Percentiles rank a stretch among this genome's conserved stretches.
phyloP scores from a whole-genome alignment of 1,284 basidiomycete genomes.

The Cryptococcus sp. region DNA sequence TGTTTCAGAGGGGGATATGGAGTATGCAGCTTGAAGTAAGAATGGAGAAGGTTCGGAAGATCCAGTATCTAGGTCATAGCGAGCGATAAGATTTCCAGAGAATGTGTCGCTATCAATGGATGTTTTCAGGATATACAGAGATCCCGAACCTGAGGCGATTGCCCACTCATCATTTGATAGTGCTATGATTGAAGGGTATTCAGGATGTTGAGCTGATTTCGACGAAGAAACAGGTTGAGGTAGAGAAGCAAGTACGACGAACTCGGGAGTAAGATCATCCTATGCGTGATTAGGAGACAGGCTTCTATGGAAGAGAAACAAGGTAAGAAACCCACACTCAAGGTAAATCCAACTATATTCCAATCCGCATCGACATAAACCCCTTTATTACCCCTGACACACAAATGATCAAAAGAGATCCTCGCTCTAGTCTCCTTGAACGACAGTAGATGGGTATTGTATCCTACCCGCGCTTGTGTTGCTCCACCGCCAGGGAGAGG shows the following conservation, averaged over 20 bases:
- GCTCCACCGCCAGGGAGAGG: slow-evolving; percentile 31
- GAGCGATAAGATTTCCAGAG: slow-evolving; percentile 53
- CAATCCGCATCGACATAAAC: slow-evolving; percentile 68
- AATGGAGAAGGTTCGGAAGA: slow-evolving; percentile 53
- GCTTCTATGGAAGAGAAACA: not conserved
- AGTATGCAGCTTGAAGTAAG: slow-evolving; percentile 28
- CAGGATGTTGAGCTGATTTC: slow-evolving; percentile 49
- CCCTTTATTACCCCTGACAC: slow-evolving; percentile 50
- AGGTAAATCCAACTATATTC: slow-evolving; percentile 59
- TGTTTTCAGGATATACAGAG: slow-evolving; percentile 55
- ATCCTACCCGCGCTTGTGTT: slow-evolving; percentile 34
- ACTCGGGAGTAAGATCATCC: slow-evolving; percentile 55
- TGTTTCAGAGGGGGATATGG: slow-evolving; percentile 7
- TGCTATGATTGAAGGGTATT: slow-evolving; percentile 72
- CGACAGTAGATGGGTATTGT: slow-evolving; percentile 26
- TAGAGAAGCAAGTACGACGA: slow-evolving; percentile 59
- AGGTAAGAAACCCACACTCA: slow-evolving; percentile 47
- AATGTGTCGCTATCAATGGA: slow-evolving; percentile 38
- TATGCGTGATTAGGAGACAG: slow-evolving; percentile 31
- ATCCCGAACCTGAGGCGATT: slow-evolving; percentile 68
- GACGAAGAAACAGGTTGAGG: slow-evolving; percentile 47
- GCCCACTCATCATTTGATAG: slow-evolving; percentile 55
- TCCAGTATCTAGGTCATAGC: slow-evolving; percentile 49
- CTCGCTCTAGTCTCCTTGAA: slow-evolving; percentile 68
- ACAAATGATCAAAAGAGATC: slow-evolving; percentile 78